Base-by-base conservation (phyloP, 2,329 filamentous ascomycete species). In the Neopestalotiopsis sp. region DNA sequence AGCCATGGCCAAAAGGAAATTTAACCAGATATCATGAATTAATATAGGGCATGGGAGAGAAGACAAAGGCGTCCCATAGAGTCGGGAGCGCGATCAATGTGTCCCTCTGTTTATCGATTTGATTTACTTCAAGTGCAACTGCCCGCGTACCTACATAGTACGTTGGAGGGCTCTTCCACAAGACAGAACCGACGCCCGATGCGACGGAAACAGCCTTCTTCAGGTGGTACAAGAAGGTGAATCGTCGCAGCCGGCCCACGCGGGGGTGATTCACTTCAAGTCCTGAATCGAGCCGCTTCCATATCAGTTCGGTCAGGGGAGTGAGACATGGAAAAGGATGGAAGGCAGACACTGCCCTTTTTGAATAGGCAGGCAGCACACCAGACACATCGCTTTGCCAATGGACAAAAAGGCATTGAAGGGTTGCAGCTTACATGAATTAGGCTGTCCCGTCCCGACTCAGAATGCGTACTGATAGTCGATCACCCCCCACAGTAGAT, bases 1-100 rank as follows among this genome's bases (percentile, higher is more conserved):
- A 69, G 74, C 75, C 74, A 73, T 75, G 61, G 42, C 34, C 30
- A 12, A 40, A 17, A 34, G 12, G 20, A 13, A 34, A 40, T 34
- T 34, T 9, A 38, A 42, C 40, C 7, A 20, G 40, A 17, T 10
- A 17, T 62, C n/a, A 40, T 5, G 17, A 34, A 5, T 9, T 2
- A 62, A 40, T n/a, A 17, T 38, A 10, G n/a, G 40, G 17, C n/a
- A 62, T 40, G 59, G 17, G 6, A 20, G 13, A 17, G 20, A 13
- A 17, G 5, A 2, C 3, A 34, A 5, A 59, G 4, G 12, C 9
- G 12, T 34, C 20, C n/a, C n/a, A 13, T 28, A 10, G 30, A 32
- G 14, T 14, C 24, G 13, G 57, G 24, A 59, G 57, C 9, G 5
- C 45, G 45, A 38, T 38, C 17, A 53, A 24, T n/a, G 45, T 24